Conservation (phyloP, 257 asterid species). For the Asclepias syriaca region DNA sequence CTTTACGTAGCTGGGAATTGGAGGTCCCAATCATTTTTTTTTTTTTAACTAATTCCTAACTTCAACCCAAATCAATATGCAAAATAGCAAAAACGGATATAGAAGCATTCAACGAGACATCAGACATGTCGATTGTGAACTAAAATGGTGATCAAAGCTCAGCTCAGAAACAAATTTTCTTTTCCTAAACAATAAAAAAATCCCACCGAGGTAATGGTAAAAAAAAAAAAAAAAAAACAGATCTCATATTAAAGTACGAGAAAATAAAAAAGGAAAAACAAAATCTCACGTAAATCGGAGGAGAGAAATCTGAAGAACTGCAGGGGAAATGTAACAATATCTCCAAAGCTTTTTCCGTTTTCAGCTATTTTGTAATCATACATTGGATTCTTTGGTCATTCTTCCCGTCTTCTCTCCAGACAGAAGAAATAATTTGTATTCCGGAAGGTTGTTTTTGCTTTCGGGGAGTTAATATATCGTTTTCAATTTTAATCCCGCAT, state of each 20-base stretch:
- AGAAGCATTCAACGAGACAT: background rate
- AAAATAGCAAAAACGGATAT: background rate
- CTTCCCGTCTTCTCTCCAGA: background rate
- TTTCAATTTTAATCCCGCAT: background rate
- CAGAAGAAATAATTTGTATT: background rate
- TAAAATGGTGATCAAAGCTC: background rate
- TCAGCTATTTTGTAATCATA: background rate
- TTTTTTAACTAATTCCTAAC: background rate
- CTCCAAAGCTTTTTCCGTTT: background rate
- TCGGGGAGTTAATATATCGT: background rate
- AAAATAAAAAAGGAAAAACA: background rate
- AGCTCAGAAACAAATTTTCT: background rate
- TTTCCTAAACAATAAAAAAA: background rate
- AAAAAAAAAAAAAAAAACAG: background rate
- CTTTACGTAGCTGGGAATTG: background rate
- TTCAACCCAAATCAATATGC: background rate
- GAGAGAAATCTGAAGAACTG: background rate
- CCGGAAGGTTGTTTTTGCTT: too few relatives aligned
- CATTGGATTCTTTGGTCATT: background rate
- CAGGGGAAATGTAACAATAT: background rate
- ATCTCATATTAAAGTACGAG: background rate
- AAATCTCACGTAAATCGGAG: background rate
- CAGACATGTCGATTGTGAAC: background rate
- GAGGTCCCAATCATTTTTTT: background rate
- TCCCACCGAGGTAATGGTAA: background rate